Evolutionary conservation across 2,329 filamentous ascomycete species (phyloP), one percentile per base, ranked within the genome.

Genomic region (Ascomycota sp.): DNA sequence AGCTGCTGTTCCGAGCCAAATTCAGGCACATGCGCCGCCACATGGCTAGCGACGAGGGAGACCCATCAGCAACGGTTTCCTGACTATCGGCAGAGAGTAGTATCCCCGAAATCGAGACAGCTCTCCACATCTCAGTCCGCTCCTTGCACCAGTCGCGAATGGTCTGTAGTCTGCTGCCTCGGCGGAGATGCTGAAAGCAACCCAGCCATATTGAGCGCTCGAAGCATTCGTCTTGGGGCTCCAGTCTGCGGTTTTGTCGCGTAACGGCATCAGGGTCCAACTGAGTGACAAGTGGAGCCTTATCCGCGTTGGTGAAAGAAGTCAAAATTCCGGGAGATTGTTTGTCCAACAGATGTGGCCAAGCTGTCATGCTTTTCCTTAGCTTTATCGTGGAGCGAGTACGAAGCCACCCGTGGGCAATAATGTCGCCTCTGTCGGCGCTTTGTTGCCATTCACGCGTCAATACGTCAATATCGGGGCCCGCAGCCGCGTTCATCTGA

Each of bases 121-220:
- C 82, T 39, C 86, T 73, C 86, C 86, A 98, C 39, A 75, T 69
- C 55, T 95, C 84, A 8, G 81, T 80, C 38, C 79, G 69, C 44
- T 86, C 78, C 32, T 76, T 61, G 46, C 83, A 92, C 81, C 83
- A 93, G 33, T 84, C 77, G 35, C 72, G 69, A 40, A 95, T 78
- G 28, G 77, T 68, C 7, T 66, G 56, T 56, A 78, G 70, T 39
- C 64, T 71, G 42, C 72, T 74, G n/a, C 89, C 89, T 31, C 83
- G 72, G 33, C 86, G 73, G 34, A 98, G 62, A 61, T 92, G 79
- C 51, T 92, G 82, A 59, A 83, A 95, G 54, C 81, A 89, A n/a
- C 80, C 77, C 39, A 84, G 66, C 84, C 89, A 95, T 32, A 92
- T 79, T 3, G 83, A 78, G 35, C 76, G 71, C 56, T 98, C 89